phyloP scores from a whole-genome alignment of 2,329 filamentous ascomycete species.

The Pyricularia pennisetigena region DNA sequence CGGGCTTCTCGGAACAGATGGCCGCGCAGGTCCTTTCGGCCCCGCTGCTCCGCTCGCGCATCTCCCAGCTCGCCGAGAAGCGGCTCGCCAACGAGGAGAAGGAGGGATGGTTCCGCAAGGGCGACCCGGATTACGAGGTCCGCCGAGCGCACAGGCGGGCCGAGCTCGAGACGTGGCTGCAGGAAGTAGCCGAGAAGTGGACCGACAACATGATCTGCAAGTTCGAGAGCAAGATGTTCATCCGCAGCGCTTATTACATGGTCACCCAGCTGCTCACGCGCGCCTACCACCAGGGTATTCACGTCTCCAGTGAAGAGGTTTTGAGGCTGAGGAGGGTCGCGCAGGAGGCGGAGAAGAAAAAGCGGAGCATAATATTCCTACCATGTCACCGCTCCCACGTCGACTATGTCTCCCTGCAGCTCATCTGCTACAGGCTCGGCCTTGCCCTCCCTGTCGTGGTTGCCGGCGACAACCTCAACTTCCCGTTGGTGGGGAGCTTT shows the following conservation, averaged over 20 bases:
- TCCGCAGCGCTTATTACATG: constrained; percentile 84
- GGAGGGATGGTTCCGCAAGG: constrained; percentile 54
- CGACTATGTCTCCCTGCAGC: constrained; percentile 88
- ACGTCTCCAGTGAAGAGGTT: constrained; percentile 92
- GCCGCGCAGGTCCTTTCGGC: constrained; percentile 67
- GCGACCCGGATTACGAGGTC: constrained; percentile 42
- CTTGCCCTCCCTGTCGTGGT: constrained; percentile 85
- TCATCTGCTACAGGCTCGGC: constrained; percentile 91
- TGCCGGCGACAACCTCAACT: constrained; percentile 92
- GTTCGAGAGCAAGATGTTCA: constrained; percentile 90
- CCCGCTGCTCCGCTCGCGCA: constrained; percentile 62
- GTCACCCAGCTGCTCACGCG: constrained; percentile 79
- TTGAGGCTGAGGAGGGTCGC: constrained; percentile 73
- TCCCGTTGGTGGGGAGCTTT: constrained; percentile 81
- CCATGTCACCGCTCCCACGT: constrained; percentile 93
- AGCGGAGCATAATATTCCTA: constrained; percentile 91
- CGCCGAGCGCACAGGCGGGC: constrained; percentile 44
- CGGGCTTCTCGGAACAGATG: constrained; percentile 87
- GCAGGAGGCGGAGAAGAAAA: constrained; percentile 70
- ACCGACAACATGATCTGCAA: constrained; percentile 98
- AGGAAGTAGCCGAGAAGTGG: constrained; percentile 75
- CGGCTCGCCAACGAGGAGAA: constrained; percentile 67
- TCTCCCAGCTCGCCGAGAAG: constrained; percentile 65
- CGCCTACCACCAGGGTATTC: constrained; percentile 94
- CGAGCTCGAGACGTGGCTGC: constrained; percentile 63